phyloP scores from a whole-genome alignment of 164 flowering plant genomes.

The Annona cherimola region DNA sequence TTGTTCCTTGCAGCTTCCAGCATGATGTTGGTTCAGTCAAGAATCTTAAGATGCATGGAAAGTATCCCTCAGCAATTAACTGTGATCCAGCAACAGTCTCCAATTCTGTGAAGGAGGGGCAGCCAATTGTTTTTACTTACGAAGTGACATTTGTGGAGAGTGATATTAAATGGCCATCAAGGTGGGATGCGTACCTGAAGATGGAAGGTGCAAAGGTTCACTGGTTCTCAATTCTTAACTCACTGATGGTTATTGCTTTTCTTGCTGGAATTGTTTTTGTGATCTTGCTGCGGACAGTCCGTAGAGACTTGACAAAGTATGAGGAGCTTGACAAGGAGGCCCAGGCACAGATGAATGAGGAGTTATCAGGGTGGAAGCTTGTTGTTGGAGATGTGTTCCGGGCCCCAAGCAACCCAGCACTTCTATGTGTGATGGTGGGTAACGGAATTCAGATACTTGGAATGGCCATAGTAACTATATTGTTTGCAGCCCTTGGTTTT shows the following conservation, averaged over 20 bases:
- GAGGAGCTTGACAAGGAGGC: conserved; percentile 93
- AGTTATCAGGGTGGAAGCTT: conserved; percentile 87
- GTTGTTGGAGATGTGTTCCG: conserved; percentile 87
- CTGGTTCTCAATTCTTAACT: conserved; percentile 84
- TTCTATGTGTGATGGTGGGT: conserved; percentile 75
- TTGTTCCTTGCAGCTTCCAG: conserved; percentile 52
- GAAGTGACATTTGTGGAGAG: conserved; percentile 68
- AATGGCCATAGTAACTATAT: conserved; percentile 73
- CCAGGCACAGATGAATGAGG: conserved; percentile 90
- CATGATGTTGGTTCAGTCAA: conserved; percentile 48
- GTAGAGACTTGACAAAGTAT: conserved; percentile 71
- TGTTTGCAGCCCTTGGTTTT: conserved; percentile 86
- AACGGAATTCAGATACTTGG: conserved; percentile 85
- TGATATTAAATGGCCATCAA: conserved; percentile 86
- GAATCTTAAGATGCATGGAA: conserved; percentile 46
- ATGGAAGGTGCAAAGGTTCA: conserved; percentile 91
- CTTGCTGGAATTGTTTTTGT: conserved; percentile 88
- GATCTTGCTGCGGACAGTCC: conserved; percentile 74
- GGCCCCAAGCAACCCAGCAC: conserved; percentile 50
- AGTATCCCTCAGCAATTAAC: conserved; percentile 45
- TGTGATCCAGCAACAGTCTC: conserved; percentile 59
- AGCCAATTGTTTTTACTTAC: conserved; percentile 59
- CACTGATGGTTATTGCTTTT: conserved; percentile 83
- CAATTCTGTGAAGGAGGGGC: conserved; percentile 57
- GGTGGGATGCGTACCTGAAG: conserved; percentile 91